Evolutionary conservation across 331 rosid genomes (phyloP).

Genomic region (Telfairia occidentalis): DNA sequence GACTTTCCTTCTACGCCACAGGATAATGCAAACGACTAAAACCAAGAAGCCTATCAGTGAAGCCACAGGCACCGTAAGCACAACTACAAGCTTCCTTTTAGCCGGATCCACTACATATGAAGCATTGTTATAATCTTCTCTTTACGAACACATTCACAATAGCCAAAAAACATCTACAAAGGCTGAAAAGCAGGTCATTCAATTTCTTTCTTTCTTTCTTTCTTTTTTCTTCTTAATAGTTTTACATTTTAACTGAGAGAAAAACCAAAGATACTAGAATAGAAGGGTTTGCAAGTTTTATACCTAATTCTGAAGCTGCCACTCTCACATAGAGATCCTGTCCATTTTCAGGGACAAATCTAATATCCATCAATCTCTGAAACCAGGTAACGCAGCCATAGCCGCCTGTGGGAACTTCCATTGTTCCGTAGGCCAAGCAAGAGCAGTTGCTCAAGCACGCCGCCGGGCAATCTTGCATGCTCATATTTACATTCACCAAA

Average conservation of each 20-base stretch:
- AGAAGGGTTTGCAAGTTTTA: neutral
- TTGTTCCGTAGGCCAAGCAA: conserved; percentile 16
- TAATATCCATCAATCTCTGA: conserved; percentile 20
- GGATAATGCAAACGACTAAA: conserved; percentile 1
- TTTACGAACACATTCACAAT: neutral
- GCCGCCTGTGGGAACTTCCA: conserved; percentile 17
- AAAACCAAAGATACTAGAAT: neutral
- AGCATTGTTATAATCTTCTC: neutral
- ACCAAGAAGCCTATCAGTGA: neutral
- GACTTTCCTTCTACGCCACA: neutral
- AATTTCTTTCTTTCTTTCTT: too few species aligned
- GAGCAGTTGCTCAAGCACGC: conserved; percentile 26
- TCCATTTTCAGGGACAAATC: neutral
- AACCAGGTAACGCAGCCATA: conserved; percentile 25
- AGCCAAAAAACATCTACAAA: neutral
- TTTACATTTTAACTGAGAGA: too few species aligned
- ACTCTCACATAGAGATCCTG: conserved; percentile 23
- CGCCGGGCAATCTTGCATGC: conserved; percentile 15
- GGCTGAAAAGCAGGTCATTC: neutral
- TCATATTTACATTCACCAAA: conserved; percentile 2
- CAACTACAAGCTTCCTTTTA: neutral
- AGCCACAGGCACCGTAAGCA: neutral
- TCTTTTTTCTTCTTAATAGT: too few species aligned
- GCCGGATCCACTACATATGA: neutral
- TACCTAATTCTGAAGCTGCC: conserved; percentile 22